Percentiles rank a stretch among this genome's conserved stretches.
Conservation (phyloP, 2,329 filamentous ascomycete genomes). For the Fusarium buxicola region DNA sequence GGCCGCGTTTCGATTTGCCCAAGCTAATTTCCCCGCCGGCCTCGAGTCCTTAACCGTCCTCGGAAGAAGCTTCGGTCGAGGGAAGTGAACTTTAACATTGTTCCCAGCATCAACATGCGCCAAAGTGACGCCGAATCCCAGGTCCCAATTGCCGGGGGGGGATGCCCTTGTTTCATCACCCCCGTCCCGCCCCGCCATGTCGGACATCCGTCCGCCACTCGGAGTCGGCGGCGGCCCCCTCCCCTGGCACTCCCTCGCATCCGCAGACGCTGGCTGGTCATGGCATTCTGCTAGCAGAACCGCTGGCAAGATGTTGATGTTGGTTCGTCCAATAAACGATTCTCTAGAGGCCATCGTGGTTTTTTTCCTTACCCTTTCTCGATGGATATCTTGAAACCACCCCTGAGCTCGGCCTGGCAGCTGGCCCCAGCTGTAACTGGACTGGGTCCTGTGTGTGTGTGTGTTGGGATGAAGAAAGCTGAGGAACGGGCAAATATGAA, state of each 20-base stretch:
- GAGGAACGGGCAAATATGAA: slow-evolving; percentile 7
- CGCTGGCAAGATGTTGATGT: slow-evolving; percentile 6
- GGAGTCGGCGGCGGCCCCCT: slow-evolving; percentile 23
- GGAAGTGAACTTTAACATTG: slow-evolving; percentile 4
- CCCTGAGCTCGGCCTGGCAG: slow-evolving; percentile 31
- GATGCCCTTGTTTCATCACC: slow-evolving; percentile 36
- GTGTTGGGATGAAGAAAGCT: slow-evolving; percentile 3
- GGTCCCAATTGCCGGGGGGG: slow-evolving; percentile 7
- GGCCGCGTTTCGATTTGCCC: neutral
- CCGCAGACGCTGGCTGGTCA: slow-evolving; percentile 19
- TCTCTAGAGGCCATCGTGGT: slow-evolving; percentile 27
- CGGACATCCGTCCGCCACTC: slow-evolving; percentile 36
- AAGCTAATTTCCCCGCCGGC: slow-evolving; percentile 8
- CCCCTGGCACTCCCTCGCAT: slow-evolving; percentile 5
- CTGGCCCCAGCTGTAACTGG: slow-evolving; percentile 28
- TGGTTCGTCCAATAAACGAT: slow-evolving; percentile 23
- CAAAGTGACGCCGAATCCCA: slow-evolving; percentile 15
- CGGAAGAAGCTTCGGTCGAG: neutral
- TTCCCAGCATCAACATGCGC: slow-evolving; percentile 1
- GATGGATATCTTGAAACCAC: slow-evolving; percentile 39
- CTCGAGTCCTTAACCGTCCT: neutral
- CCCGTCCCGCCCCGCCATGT: slow-evolving; percentile 25
- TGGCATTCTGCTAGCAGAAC: slow-evolving; percentile 7
- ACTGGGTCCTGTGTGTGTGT: slow-evolving; percentile 7
- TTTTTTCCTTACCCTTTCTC: slow-evolving; percentile 1